Percentiles rank a stretch among this genome's conserved stretches.
Evolutionary conservation across 2,329 filamentous ascomycete genomes (phyloP).

Genomic region (Erysiphe pisi): DNA sequence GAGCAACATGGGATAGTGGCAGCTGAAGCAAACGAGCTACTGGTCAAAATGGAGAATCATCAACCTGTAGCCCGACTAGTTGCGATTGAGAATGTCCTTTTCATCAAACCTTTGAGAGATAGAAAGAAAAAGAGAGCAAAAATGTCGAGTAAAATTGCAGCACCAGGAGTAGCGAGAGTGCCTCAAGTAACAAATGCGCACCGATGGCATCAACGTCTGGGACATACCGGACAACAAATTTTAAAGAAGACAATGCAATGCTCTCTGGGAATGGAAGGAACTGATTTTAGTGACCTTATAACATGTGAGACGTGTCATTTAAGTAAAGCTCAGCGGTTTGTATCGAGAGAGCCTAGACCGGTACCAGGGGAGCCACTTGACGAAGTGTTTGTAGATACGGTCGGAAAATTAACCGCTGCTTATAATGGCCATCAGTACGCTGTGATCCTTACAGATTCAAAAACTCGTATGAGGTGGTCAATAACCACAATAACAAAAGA

Average conservation of each 20-base stretch:
- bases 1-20: too few species aligned
- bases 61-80: conserved; percentile 3
- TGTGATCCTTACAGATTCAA: background rate
- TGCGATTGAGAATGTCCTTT: background rate
- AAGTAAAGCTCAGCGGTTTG: background rate
- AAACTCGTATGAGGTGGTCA: background rate
- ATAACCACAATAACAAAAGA: background rate
- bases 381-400: background rate
- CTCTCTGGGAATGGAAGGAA: background rate
- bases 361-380: background rate
- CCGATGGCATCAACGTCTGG: background rate
- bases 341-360: background rate
- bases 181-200: background rate
- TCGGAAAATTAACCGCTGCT: background rate
- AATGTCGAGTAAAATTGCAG: conserved; percentile 14
- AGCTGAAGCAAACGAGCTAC: too few species aligned
- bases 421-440: background rate
- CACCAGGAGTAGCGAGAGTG: background rate
- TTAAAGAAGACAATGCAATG: background rate
- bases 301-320: background rate
- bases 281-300: background rate
- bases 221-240: background rate
- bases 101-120: background rate
- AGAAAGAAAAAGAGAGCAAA: conserved; percentile 9
- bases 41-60: background rate